phyloP scores from a whole-genome alignment of 2,329 filamentous ascomycete genomes.

The Nannizziopsis barbatae region DNA sequence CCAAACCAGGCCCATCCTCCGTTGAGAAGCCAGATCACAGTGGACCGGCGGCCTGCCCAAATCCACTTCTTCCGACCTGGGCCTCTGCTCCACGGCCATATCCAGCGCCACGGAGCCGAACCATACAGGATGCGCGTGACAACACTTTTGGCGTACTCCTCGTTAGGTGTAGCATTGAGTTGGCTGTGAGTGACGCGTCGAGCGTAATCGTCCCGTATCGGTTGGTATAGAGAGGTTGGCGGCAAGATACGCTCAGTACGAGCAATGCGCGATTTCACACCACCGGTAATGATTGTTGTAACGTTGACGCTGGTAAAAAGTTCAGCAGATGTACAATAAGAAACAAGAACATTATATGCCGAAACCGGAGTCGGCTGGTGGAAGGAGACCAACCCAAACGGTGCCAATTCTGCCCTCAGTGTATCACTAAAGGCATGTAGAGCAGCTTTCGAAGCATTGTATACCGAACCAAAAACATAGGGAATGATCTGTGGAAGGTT shows the following conservation, averaged over 20 bases:
- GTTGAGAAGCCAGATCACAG: conserved; percentile 43
- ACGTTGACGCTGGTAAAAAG: conserved; percentile 38
- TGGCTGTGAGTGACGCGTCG: conserved; percentile 45
- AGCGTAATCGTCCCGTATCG: conserved; percentile 43
- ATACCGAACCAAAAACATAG: conserved; percentile 38
- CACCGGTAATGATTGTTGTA: conserved; percentile 47
- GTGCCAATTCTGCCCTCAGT: conserved; percentile 46
- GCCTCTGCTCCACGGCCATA: conserved; percentile 37
- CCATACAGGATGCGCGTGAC: conserved; percentile 43
- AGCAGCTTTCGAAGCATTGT: conserved; percentile 51
- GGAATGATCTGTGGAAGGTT: conserved; percentile 28
- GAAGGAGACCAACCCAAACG: conserved; percentile 30
- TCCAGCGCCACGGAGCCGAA: conserved; percentile 36
- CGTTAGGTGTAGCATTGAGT: conserved; percentile 41
- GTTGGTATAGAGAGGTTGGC: conserved; percentile 41
- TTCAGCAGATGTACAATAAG: neutral
- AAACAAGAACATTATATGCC: neutral
- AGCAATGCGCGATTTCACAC: conserved; percentile 49
- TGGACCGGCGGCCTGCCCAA: conserved; percentile 38
- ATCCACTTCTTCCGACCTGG: conserved; percentile 30
- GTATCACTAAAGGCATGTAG: conserved; percentile 49
- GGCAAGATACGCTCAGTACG: conserved; percentile 41
- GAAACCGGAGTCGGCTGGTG: neutral
- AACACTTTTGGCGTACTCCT: conserved; percentile 45
- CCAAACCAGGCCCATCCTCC: conserved; percentile 39